Percentiles rank a stretch among this genome's conserved stretches.
phyloP scores from a whole-genome alignment of 805 yeast genomes.

The Wickerhamomyces ciferrii region DNA sequence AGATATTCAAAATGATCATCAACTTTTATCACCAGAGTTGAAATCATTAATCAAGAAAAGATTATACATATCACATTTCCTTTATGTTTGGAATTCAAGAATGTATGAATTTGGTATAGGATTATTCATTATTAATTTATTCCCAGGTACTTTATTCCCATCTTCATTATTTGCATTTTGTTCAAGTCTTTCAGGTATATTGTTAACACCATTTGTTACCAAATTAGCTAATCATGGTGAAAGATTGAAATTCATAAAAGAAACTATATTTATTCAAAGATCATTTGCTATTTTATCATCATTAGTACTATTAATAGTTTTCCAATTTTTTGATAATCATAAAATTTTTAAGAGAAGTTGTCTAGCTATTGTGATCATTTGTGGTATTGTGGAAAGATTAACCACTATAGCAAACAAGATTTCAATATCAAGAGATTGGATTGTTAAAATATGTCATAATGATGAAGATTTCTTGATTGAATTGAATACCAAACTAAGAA shows the following conservation, averaged over 20 bases:
- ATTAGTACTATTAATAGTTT: constrained; percentile 5
- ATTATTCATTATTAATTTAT: constrained; percentile 27
- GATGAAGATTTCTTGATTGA: constrained; percentile 18
- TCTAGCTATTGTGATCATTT: constrained; percentile 17
- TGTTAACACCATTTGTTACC: constrained; percentile 24
- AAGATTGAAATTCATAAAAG: constrained; percentile 25
- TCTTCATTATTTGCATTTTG: constrained; percentile 29
- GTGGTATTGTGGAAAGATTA: constrained; percentile 30
- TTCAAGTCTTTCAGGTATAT: constrained; percentile 23
- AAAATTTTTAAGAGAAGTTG: constrained; percentile 3
- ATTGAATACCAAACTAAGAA: constrained; percentile 29
- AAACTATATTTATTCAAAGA: constrained; percentile 25
- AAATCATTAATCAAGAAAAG: not conserved
- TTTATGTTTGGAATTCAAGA: constrained; percentile 34
- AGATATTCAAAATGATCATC: not conserved
- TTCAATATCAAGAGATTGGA: constrained; percentile 37
- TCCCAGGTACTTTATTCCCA: constrained; percentile 28
- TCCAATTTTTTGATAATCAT: constrained; percentile 7
- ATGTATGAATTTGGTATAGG: constrained; percentile 34
- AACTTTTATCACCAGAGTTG: not conserved
- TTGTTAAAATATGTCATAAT: constrained; percentile 27
- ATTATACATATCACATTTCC: constrained; percentile 26
- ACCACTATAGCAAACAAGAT: constrained; percentile 29
- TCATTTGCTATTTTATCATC: constrained; percentile 13
- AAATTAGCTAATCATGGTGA: constrained; percentile 22